Evolutionary conservation across 2,329 filamentous ascomycete species (phyloP), one percentile per base, ranked within the genome.

Genomic region (Aureobasidium sp.): DNA sequence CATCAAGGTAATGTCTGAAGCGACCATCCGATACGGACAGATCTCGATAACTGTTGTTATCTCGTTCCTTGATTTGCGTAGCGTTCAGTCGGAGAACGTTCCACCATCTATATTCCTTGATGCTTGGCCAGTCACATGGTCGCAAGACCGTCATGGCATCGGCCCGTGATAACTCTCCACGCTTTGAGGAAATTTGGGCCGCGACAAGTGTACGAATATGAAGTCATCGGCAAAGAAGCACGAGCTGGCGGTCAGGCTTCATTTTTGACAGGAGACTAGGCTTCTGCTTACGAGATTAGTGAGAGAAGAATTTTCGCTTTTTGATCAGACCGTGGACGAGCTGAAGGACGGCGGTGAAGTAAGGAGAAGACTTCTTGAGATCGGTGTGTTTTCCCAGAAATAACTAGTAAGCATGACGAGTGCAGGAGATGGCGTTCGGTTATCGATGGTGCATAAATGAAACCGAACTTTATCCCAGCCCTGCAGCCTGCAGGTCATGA

Each of bases 361-460:
- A 17, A 41, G 51, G 32, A 37, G n/a, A 26, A 20, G 29, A 53
- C 20, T 26, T 36, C 12, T 39, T 7, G 36, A 27, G 39, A 29
- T 39, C 36, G 39, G 53, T 57, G 27, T 39, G 53, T 57, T 15
- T 34, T 55, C 20, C 5, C 17, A n/a, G 27, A 26, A 17, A 17
- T 34, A 26, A 27, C 17, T 15, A 57, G 41, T 36, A 36, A 46
- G 39, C 53, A 46, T 57, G 53, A 57, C 39, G 53, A 41, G 29
- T 41, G 50, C 50, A 52, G 37, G 27, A 24, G 53, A 57, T 57
- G 39, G 53, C 17, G 39, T 52, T 55, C 53, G 53, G 39, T n/a
- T 57, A 57, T 57, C 53, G 53, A 29, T 27, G 51, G 36, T 57
- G 53, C 39, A 57, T 44, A 44, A 57, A 46, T 44, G 53, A 46